These are phyloP conservation scores for Sporothrix inflata DNA, from an alignment of 2,329 filamentous ascomycete species.

Conservation along the genomic window DNA sequence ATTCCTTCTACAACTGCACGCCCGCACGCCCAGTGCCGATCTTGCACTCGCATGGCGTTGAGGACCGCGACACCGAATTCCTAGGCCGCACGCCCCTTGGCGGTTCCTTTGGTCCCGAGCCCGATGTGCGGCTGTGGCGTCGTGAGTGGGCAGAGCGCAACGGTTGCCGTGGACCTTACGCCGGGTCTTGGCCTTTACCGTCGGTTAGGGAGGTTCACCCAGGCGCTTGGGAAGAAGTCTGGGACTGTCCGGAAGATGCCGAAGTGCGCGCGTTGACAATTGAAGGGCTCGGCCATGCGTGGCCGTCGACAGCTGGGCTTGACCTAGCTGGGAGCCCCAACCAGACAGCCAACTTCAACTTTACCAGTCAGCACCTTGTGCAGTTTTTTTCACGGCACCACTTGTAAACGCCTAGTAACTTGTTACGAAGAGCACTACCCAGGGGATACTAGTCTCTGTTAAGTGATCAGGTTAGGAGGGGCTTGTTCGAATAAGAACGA, in stretches of 20 bases:
- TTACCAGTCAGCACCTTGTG: constrained; percentile 31
- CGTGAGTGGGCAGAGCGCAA: constrained; percentile 29
- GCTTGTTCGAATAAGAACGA: not conserved
- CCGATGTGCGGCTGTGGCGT: constrained; percentile 29
- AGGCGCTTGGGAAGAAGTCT: constrained; percentile 29
- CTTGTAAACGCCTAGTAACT: constrained; percentile 16
- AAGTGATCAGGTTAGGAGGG: not conserved
- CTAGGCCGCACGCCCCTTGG: constrained; percentile 26
- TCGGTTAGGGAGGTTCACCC: constrained; percentile 23
- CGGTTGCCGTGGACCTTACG: constrained; percentile 21
- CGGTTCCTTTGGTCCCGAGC: constrained; percentile 28
- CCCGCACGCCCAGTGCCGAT: constrained; percentile 24
- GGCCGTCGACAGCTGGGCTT: constrained; percentile 28
- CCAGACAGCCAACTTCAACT: constrained; percentile 30
- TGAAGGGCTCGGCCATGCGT: constrained; percentile 28
- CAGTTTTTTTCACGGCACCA: constrained; percentile 31
- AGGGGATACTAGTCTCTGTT: not conserved
- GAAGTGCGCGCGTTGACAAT: constrained; percentile 29
- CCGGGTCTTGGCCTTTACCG: constrained; percentile 23
- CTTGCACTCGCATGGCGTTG: constrained; percentile 29
- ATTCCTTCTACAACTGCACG: constrained; percentile 29
- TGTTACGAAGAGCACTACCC: not conserved
- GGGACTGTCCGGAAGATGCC: constrained; percentile 27
- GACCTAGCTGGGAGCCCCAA: constrained; percentile 28
- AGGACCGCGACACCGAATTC: constrained; percentile 30